Conservation (phyloP, 2,329 filamentous ascomycete species). For the Fusarium paranaense region DNA sequence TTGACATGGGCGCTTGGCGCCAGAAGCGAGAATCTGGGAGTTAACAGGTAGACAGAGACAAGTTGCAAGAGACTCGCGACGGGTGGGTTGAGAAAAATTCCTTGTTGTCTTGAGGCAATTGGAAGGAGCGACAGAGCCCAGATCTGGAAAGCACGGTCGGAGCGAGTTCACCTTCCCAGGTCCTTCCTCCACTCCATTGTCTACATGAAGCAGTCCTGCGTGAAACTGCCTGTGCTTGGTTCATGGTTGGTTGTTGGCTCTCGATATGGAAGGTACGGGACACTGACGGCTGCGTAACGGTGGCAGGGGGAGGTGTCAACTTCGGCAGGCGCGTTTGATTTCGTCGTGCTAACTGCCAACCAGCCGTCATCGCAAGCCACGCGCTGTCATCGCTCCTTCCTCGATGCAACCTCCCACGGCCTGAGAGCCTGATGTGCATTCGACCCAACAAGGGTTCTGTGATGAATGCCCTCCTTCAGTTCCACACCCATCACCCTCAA, state of each 20-base stretch:
- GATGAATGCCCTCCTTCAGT: not conserved
- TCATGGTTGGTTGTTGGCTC: not conserved
- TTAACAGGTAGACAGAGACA: not conserved
- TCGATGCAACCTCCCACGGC: not conserved
- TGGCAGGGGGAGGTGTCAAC: constrained; percentile 3
- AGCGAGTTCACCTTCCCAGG: not conserved
- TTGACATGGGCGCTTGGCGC: not conserved
- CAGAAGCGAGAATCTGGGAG: not conserved
- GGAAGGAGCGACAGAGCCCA: not conserved
- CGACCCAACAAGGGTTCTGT: not conserved
- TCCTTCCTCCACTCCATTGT: not conserved
- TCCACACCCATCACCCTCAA: not conserved
- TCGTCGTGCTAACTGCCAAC: constrained; percentile 10
- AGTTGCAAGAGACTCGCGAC: not conserved
- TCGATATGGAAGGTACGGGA: not conserved
- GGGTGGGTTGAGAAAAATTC: not conserved
- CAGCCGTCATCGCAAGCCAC: constrained; percentile 9
- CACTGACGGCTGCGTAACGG: not conserved
- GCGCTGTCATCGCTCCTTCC: constrained; percentile 10
- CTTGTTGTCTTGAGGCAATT: not conserved
- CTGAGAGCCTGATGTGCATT: not conserved
- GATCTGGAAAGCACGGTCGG: not conserved
- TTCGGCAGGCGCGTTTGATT: constrained; percentile 31
- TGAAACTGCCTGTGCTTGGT: not conserved
- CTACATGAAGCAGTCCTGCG: not conserved